These are phyloP conservation scores for Colletotrichum brevisporum DNA, from an alignment of 2,329 filamentous ascomycete genomes.

Conservation along the genomic window DNA sequence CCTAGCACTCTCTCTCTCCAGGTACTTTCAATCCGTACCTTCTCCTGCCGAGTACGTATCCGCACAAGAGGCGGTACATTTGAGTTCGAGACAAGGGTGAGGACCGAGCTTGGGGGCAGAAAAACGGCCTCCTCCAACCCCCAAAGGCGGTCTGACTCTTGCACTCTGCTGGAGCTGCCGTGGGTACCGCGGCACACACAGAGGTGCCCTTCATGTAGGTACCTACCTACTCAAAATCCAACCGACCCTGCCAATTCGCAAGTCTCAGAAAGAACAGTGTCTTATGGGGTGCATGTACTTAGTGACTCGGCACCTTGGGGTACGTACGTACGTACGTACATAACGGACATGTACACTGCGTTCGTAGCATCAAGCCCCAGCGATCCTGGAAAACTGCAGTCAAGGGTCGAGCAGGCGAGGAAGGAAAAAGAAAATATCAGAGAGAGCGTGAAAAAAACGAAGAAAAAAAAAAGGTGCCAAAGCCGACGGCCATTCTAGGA, in stretches of 20 bases:
- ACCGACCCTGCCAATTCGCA: conserved; percentile 34
- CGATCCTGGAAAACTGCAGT: neutral
- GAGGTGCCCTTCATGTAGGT: too few relatives aligned
- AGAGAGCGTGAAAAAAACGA: neutral
- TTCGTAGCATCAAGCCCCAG: too few relatives aligned
- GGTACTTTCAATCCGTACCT: neutral
- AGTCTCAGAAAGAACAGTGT: conserved; percentile 36
- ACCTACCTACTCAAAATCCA: neutral
- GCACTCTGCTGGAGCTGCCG: conserved; percentile 1
- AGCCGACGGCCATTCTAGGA: conserved; percentile 14
- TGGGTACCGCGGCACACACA: neutral
- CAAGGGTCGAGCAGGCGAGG: neutral
- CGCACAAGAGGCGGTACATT: neutral
- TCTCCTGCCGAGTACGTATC: neutral
- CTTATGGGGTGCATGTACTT: neutral
- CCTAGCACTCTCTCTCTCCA: too few relatives aligned
- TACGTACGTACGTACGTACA: too few relatives aligned
- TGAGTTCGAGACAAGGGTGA: neutral
- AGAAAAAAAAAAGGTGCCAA: conserved; percentile 1
- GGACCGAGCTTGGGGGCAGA: conserved; percentile 24
- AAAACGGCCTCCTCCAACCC: conserved; percentile 22
- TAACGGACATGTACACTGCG: too few relatives aligned
- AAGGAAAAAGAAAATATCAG: too few relatives aligned
- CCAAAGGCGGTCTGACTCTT: conserved; percentile 36
- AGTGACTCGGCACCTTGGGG: too few relatives aligned